These are phyloP conservation scores for Calonectria honghensis DNA, from an alignment of 2,329 filamentous ascomycete species.

Conservation along the genomic window DNA sequence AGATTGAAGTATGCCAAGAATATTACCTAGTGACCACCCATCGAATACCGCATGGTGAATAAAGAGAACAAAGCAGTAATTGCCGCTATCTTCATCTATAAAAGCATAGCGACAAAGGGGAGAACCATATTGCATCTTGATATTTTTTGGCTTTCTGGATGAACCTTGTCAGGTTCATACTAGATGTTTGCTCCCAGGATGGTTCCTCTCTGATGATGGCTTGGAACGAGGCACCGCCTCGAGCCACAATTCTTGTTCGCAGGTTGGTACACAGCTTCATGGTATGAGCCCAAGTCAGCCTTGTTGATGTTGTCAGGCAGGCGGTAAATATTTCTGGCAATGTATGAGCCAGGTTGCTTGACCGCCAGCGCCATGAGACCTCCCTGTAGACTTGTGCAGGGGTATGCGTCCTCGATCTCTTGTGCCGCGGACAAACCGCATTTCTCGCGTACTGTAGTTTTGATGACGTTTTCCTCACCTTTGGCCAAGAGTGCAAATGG, in stretches of 20 bases:
- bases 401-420: background rate
- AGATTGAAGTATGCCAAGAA: background rate
- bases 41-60: background rate
- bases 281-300: background rate
- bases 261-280: background rate
- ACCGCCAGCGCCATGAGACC: background rate
- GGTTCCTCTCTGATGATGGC: background rate
- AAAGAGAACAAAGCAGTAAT: background rate
- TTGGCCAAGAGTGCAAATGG: background rate
- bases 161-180: background rate
- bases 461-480: background rate
- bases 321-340: background rate
- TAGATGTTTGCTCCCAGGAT: background rate
- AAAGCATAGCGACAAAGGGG: background rate
- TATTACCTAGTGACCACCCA: background rate
- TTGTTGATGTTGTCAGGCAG: background rate
- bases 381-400: background rate
- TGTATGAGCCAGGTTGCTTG: background rate
- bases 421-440: background rate
- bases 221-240: background rate
- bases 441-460: background rate
- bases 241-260: background rate
- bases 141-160: background rate
- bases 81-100: background rate
- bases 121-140: background rate